Conservation (phyloP, 306 rosid species). For the Lagenaria siceraria region DNA sequence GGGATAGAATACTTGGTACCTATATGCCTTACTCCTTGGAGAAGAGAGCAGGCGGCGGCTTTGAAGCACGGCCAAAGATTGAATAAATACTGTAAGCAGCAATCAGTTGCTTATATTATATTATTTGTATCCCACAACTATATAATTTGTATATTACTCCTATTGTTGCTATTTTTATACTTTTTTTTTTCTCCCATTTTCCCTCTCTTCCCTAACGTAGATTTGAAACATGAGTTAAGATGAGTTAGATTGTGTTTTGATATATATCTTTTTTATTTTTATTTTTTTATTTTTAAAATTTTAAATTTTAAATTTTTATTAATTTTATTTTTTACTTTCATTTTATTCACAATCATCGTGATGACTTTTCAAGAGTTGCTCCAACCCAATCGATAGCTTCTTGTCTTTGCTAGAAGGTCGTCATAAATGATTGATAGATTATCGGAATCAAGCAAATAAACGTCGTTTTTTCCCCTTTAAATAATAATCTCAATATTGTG, state of each 20-base stretch:
- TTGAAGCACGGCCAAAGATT: conserved; percentile 32
- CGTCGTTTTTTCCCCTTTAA: too few species aligned
- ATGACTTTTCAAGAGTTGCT: background rate
- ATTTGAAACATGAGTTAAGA: conserved; percentile 16
- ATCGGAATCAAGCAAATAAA: too few species aligned
- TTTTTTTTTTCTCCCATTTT: conserved; percentile 8
- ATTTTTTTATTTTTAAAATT: too few species aligned
- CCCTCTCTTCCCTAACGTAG: conserved; percentile 14
- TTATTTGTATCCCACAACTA: conserved; percentile 38
- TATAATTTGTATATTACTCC: conserved; percentile 46
- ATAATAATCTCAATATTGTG: too few species aligned
- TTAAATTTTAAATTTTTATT: too few species aligned
- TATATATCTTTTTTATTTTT: background rate
- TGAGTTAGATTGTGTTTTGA: conserved; percentile 8
- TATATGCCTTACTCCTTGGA: conserved; percentile 69
- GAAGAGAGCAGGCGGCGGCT: conserved; percentile 61
- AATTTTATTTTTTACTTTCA: background rate
- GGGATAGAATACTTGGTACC: conserved; percentile 79
- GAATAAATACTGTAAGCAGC: background rate
- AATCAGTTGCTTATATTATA: conserved; percentile 9
- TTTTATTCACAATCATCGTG: background rate
- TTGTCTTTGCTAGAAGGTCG: too few species aligned
- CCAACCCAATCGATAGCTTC: background rate
- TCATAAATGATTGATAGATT: too few species aligned
- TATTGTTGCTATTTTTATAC: conserved; percentile 18